Base-by-base conservation (phyloP, 768 basidiomycete species). In the Psilocybe azurescens region DNA sequence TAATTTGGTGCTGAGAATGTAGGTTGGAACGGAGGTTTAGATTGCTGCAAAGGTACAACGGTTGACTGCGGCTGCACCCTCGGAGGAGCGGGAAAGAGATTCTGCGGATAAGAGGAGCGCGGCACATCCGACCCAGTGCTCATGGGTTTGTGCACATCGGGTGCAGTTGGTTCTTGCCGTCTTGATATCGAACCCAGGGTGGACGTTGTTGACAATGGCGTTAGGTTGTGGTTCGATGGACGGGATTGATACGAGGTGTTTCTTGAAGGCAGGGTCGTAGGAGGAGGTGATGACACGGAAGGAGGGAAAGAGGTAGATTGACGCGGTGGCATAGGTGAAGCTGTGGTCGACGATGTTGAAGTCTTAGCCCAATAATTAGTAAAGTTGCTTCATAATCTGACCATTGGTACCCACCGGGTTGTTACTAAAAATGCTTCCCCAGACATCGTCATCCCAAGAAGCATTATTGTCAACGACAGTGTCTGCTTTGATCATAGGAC, bases 371-470 rank as follows among this genome's bases (percentile, higher is more conserved):
- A 54, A 14, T 61, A 46, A 46, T n/a, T n/a, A 53, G 44, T 49
- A 54, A 3, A 54, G 36, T 24, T 28, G 41, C 5, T n/a, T 5
- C 41, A 60, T 20, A 6, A 47, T 39, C 10, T 1, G n/a, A 24
- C 24, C 5, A 38, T 11, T 30, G 44, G 32, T 14, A 67, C 75
- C 48, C 59, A 73, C 75, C 55, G 65, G 63, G 60, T 80, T 73
- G 52, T 75, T 77, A 53, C 79, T 83, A 56, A 94, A 83, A 52
- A 94, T 91, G 60, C 85, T 90, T 5, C 89, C 91, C 94, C 94
- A 95, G 1, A 91, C 86, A 63, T 94, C 91, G 59, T 94, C 91
- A 64, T 91, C 92, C 91, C 90, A 93, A 46, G 81, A 77, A 36
- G 76, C 75, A 11, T 76, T 72, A 14, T 67, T 68, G 38, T 83